Percentiles rank a stretch among this genome's conserved stretches.
These are phyloP conservation scores for Cryptococcus hybrid DNA, from an alignment of 1,284 basidiomycete genomes.

Conservation along the genomic window DNA sequence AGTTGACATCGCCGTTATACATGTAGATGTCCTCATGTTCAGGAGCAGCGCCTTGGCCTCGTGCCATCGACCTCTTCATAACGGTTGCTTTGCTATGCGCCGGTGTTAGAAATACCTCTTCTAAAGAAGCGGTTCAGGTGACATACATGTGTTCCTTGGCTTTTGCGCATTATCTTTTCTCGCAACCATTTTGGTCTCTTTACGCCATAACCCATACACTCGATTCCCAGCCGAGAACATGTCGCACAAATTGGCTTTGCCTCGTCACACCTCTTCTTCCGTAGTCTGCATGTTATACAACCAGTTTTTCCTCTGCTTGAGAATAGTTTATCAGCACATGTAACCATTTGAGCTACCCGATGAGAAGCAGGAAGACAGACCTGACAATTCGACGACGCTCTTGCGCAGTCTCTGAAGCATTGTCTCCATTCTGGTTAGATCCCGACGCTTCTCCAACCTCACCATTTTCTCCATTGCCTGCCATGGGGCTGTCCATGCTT, in stretches of 20 bases:
- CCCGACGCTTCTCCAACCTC: too few species aligned
- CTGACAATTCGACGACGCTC: too few species aligned
- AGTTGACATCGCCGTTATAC: too few species aligned
- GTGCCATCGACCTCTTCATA: neutral
- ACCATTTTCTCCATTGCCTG: too few species aligned
- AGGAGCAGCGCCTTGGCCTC: too few species aligned
- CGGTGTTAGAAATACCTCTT: neutral
- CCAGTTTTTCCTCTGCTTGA: slow-evolving; percentile 14
- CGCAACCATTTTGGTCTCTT: slow-evolving; percentile 20
- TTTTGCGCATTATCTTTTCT: slow-evolving; percentile 12
- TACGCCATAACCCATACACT: slow-evolving; percentile 20
- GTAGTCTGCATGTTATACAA: slow-evolving; percentile 19
- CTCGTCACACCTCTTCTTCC: slow-evolving; percentile 22
- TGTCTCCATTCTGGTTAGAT: too few species aligned
- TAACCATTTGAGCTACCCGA: too few species aligned
- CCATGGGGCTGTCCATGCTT: too few species aligned
- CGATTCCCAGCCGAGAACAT: slow-evolving; percentile 15
- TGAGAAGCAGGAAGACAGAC: too few species aligned
- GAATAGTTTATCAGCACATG: neutral
- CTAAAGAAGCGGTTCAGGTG: neutral
- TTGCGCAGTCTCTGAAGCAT: too few species aligned
- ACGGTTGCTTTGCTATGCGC: slow-evolving; percentile 10
- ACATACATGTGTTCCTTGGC: slow-evolving; percentile 16
- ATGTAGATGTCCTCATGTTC: too few species aligned
- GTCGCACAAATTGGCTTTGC: slow-evolving; percentile 16